phyloP scores from a whole-genome alignment of 345 rosid genomes.

The Conringia planisiliqua region DNA sequence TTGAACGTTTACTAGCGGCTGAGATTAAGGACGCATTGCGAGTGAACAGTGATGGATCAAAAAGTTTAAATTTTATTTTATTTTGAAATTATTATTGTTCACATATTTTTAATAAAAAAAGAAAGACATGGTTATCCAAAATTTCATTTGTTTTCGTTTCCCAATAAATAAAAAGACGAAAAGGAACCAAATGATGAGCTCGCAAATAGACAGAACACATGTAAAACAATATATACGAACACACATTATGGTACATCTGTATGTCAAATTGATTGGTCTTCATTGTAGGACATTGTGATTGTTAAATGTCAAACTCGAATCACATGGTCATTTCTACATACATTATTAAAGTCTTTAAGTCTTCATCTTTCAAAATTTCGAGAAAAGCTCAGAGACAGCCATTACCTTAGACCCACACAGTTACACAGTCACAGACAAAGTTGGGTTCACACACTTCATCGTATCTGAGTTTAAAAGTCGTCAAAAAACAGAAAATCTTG shows the following conservation, averaged over 20 bases:
- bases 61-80: background rate
- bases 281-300: conserved; percentile 33
- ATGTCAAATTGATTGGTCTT: conserved; percentile 25
- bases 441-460: conserved; percentile 20
- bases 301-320: conserved; percentile 30
- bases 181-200: conserved; percentile 21
- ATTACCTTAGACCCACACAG: conserved; percentile 26
- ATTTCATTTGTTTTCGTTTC: conserved; percentile 3
- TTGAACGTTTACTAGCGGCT: background rate
- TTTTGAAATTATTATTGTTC: background rate
- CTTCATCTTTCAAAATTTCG: conserved; percentile 4
- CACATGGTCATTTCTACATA: conserved; percentile 23
- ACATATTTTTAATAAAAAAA: background rate
- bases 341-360: conserved; percentile 23
- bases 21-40: background rate
- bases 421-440: conserved; percentile 10
- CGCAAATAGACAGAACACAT: conserved; percentile 33
- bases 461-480: background rate
- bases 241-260: conserved; percentile 16
- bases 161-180: conserved; percentile 11
- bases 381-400: conserved; percentile 32
- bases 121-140: conserved; percentile 8
- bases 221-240: conserved; percentile 21
- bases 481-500: background rate
- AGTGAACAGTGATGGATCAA: background rate